Base-by-base conservation (phyloP, 441 rosid species). In the Bruguiera hainesii region DNA sequence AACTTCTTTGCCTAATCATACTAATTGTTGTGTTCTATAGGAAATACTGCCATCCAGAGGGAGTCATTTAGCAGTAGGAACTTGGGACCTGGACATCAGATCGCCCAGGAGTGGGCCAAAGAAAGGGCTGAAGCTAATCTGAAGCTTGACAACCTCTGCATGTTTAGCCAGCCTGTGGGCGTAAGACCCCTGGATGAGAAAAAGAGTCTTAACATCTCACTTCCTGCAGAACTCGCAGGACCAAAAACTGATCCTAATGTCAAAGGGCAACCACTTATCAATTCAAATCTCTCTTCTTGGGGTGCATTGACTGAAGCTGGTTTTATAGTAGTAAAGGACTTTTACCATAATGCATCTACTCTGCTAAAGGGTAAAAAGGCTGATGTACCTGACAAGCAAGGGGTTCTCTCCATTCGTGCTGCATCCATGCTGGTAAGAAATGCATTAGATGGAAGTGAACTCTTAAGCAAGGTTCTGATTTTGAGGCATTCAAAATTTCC, bases 391-490 rank as follows among this genome's bases (percentile, higher is more conserved):
- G 87, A 88, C 82, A 83, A 81, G 82, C 90, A 88, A 71, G 93
- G 94, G 74, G 73, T 85, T 73, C 83, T 94, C 75, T 86, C 98
- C 56, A 81, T 76, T 67, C 97, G 98, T 71, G 96, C 97, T 58
- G 96, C 99, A 51, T 94, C 96, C 57, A 91, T 94, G 99, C 83
- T 94, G 91, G 99, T 94, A 89, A 79, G 77, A 42, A 66, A 60
- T 81, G 58, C 30, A 23, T 23, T 23, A 55, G 16, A 55, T 55
- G 29, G 11, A 55, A 55, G 29, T 55, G 58, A 21, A 55, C 58
- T 23, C 28, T 55, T 20, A 55, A 10, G 21, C 25, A 55, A 55
- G 16, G 29, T 8, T 23, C 28, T 23, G 58, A 55, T n/a, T 15
- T 23, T 55, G 28, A 55, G 25, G 18, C 29, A 4, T 16, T 13